Percentiles rank a stretch among this genome's conserved stretches.
phyloP scores from a whole-genome alignment of 768 basidiomycete genomes.

The Erythrobasidium yunnanense region DNA sequence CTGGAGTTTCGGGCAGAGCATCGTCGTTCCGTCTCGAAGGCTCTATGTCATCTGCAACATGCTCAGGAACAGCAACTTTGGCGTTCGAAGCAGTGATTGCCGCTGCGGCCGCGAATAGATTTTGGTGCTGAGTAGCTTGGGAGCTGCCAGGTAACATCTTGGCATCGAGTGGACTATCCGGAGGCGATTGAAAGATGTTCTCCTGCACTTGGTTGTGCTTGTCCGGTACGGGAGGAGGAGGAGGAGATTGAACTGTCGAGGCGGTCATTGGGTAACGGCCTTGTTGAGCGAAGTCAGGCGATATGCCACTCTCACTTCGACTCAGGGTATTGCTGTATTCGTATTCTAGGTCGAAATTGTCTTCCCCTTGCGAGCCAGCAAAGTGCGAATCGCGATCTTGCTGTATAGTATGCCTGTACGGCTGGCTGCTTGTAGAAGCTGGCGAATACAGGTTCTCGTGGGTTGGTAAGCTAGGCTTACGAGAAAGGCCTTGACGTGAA shows the following conservation, averaged over 20 bases:
- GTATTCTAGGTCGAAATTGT: not conserved
- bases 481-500: not conserved
- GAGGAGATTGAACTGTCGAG: not conserved
- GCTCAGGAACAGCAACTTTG: too few species aligned
- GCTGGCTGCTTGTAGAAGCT: constrained; percentile 19
- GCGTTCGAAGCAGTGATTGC: too few species aligned
- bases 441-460: constrained; percentile 7
- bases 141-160: not conserved
- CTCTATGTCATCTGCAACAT: too few species aligned
- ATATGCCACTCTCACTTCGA: not conserved
- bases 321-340: not conserved
- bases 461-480: not conserved
- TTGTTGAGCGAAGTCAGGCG: not conserved
- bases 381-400: constrained; percentile 26
- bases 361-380: constrained; percentile 4
- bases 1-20: constrained; percentile 10
- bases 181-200: not conserved
- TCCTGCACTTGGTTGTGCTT: not conserved
- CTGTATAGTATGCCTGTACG: constrained; percentile 28
- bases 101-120: not conserved
- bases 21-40: not conserved
- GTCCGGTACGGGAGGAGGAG: not conserved
- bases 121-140: not conserved
- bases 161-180: constrained; percentile 2
- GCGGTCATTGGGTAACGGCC: constrained; percentile 28